Evolutionary conservation across 176 grass and related monocot species (phyloP).

Genomic region (Themeda triandra): DNA sequence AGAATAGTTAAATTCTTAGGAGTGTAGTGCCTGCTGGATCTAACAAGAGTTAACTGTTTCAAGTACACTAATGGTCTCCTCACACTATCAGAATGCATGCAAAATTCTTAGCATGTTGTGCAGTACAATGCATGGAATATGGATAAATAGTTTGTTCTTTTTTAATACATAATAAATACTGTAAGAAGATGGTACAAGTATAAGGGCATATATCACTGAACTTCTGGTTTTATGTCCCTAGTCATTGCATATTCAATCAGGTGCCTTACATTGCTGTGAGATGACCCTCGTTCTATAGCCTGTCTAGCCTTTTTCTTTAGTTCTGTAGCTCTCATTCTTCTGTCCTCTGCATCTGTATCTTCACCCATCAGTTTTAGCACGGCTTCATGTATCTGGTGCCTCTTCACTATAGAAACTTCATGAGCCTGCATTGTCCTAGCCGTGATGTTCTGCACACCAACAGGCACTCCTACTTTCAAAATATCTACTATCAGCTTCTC

Average conservation of each 20-base stretch:
- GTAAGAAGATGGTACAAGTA: background rate
- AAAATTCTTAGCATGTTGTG: background rate
- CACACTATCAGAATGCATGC: background rate
- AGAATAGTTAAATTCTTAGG: background rate
- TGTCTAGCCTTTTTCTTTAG: constrained; percentile 35
- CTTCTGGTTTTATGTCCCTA: background rate
- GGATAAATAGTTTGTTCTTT: background rate
- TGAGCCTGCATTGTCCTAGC: background rate
- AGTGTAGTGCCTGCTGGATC: background rate
- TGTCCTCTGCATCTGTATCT: constrained; percentile 28
- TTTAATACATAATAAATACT: background rate
- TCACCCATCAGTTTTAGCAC: constrained; percentile 27
- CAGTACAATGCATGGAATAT: background rate
- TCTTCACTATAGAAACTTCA: constrained; percentile 29
- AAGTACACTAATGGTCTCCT: background rate
- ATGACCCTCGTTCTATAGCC: constrained; percentile 50
- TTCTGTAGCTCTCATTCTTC: constrained; percentile 36
- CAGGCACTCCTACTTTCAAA: constrained; percentile 29
- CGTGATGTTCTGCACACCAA: constrained; percentile 24
- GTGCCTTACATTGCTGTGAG: constrained; percentile 21
- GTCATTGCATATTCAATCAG: constrained; percentile 25
- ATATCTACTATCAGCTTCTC: constrained; percentile 41
- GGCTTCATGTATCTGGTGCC: constrained; percentile 4
- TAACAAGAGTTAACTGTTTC: background rate
- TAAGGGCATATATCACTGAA: background rate